Percentiles rank a stretch among this genome's conserved stretches.
These are phyloP conservation scores for Tuber magnatum DNA, from an alignment of 495 filamentous ascomycete species.

Conservation along the genomic window DNA sequence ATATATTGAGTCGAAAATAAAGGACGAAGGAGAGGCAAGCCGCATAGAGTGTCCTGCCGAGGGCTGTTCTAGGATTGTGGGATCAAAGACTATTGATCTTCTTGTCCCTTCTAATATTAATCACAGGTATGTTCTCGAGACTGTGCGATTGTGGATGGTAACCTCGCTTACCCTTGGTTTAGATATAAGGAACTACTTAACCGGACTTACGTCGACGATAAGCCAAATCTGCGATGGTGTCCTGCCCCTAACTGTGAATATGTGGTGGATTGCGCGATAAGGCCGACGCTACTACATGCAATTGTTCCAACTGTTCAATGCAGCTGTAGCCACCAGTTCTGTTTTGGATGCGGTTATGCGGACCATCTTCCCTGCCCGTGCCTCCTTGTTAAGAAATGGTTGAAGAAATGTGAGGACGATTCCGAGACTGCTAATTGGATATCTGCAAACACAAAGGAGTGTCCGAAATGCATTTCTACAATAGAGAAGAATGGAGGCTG, in stretches of 20 bases:
- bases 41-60: constrained; percentile 89
- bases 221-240: constrained; percentile 91
- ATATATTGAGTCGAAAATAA: constrained; percentile 85
- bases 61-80: constrained; percentile 80
- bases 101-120: constrained; percentile 68
- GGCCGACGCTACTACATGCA: constrained; percentile 70
- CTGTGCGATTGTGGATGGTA: constrained; percentile 5
- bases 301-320: constrained; percentile 88
- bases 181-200: constrained; percentile 80
- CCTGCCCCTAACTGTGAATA: constrained; percentile 92
- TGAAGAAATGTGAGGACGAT: constrained; percentile 97
- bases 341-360: constrained; percentile 86
- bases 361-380: constrained; percentile 95
- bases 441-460: constrained; percentile 97
- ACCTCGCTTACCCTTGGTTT: constrained; percentile 12
- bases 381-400: constrained; percentile 84
- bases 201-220: constrained; percentile 94
- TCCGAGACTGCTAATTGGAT: constrained; percentile 99
- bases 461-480: constrained; percentile 87
- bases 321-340: constrained; percentile 75
- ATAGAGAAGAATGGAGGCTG: constrained; percentile 99
- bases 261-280: constrained; percentile 79
- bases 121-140: constrained; percentile 49
- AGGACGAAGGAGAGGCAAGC: constrained; percentile 87
- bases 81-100: constrained; percentile 76